Conservation (phyloP, 2,329 filamentous ascomycete genomes). For the Colletotrichum simmondsii region DNA sequence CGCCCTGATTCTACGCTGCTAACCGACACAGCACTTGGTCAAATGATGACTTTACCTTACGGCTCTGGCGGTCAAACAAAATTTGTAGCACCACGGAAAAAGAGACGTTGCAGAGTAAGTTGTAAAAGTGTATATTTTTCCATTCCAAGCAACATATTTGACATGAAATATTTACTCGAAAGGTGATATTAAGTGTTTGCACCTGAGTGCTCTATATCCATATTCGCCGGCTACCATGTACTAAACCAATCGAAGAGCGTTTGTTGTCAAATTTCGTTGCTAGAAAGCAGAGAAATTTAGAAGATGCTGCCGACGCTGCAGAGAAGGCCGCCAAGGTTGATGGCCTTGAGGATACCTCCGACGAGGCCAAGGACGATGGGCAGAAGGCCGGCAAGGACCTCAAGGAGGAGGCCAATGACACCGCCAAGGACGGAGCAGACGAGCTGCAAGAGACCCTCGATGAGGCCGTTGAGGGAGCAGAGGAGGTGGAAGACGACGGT, state of each 20-base stretch:
- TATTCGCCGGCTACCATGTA: neutral
- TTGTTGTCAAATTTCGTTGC: neutral
- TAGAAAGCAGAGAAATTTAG: neutral
- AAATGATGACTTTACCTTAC: no score
- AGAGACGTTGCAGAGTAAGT: no score
- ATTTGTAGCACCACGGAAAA: no score
- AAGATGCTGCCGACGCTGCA: conserved; percentile 27
- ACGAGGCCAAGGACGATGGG: conserved; percentile 20
- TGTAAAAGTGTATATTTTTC: no score
- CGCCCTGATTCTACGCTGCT: no score
- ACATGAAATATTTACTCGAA: neutral
- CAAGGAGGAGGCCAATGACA: conserved; percentile 14
- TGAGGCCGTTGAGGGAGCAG: conserved; percentile 19
- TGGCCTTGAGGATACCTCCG: conserved; percentile 18
- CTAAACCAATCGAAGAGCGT: neutral
- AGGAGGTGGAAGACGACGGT: conserved; percentile 23
- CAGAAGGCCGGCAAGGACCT: conserved; percentile 29
- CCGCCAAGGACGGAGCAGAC: conserved; percentile 18
- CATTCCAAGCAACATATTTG: no score
- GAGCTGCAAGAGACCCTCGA: conserved; percentile 20
- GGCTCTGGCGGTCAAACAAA: no score
- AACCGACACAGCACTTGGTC: accelerated
- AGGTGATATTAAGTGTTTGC: neutral
- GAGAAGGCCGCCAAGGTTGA: conserved; percentile 19
- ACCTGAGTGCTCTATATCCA: neutral